These are phyloP conservation scores for Flaveria ramosissima DNA, from an alignment of 129 eudicot genomes.

Conservation along the genomic window DNA sequence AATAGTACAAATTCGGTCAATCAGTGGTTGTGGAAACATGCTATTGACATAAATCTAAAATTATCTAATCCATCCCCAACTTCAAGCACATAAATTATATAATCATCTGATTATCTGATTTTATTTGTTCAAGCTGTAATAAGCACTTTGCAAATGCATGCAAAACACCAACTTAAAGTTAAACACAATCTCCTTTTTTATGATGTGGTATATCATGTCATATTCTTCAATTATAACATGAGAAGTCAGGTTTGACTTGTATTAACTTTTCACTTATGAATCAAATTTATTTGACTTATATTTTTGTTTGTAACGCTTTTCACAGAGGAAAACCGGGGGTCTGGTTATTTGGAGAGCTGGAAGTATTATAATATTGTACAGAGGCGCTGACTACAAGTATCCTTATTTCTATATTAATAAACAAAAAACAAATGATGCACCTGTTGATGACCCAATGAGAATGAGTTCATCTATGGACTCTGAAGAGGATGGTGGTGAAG, in stretches of 20 bases:
- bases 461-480: slow-evolving; percentile 30
- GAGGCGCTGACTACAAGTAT: slow-evolving; percentile 84
- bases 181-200: not conserved
- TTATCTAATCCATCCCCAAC: not conserved
- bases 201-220: not conserved
- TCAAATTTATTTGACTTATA: not conserved
- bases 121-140: not conserved
- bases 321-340: slow-evolving; percentile 94
- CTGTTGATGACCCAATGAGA: slow-evolving; percentile 39
- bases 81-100: not conserved
- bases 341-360: slow-evolving; percentile 96
- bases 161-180: not conserved
- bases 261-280: not conserved
- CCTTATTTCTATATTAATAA: slow-evolving; percentile 68
- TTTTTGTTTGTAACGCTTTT: slow-evolving; percentile 25
- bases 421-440: slow-evolving; percentile 30
- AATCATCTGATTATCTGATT: not conserved
- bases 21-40: not conserved
- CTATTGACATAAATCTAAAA: not conserved
- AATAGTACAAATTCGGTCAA: not conserved
- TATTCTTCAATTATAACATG: not conserved
- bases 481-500: slow-evolving; percentile 29
- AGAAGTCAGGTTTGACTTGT: not conserved
- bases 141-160: not conserved
- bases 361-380: slow-evolving; percentile 71